Base-by-base conservation (phyloP, 169 alveolate species). In the Eimeria necatrix region DNA sequence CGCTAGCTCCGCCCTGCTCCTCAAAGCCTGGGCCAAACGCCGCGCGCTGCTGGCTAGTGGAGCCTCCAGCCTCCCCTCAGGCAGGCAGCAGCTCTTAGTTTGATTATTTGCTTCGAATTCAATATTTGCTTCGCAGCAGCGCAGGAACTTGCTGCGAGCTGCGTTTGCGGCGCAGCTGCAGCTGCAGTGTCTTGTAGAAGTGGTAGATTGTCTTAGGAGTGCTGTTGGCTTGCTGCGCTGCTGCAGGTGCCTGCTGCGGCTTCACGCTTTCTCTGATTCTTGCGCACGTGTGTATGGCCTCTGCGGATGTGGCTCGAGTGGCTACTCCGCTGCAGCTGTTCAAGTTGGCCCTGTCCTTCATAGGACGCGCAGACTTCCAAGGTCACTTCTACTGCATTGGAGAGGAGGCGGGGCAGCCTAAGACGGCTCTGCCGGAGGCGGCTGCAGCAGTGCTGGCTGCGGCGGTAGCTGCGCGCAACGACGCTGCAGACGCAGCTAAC, bases 11-110 rank as follows among this genome's bases (percentile, higher is more conserved):
- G 88, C 51, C 20, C 86, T 60, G 26, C 86, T 93, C 18, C 80
- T 93, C 10, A 93, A 93, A 86, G 88, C 81, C 61, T 93, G 95
- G 95, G 93, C 95, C 20, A 7, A 49, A 49, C 93, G 95, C 59
- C 86, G 95, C 6, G 49, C 80, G 22, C 91, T 70, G 48, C 83
- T 85, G n/a, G 93, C 46, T 10, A 10, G 61, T 24, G 83, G 93
- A 53, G 22, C 46, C 49, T 85, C 52, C 93, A 85, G 64, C 81
- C 81, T 80, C 64, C 5, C 61, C 3, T 22, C 93, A 61, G 93
- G 93, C 48, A 85, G 53, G 91, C 0, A 6, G 32, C 16, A 2
- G 41, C 41, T 2, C 41, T 32, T 32, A 32, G 41, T 32, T 32
- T 32, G 41, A 32, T 32, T 32, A 2, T 32, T 32, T 32, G 41